These are phyloP conservation scores for Pistacia vera DNA, from an alignment of 345 rosid species.

Conservation along the genomic window DNA sequence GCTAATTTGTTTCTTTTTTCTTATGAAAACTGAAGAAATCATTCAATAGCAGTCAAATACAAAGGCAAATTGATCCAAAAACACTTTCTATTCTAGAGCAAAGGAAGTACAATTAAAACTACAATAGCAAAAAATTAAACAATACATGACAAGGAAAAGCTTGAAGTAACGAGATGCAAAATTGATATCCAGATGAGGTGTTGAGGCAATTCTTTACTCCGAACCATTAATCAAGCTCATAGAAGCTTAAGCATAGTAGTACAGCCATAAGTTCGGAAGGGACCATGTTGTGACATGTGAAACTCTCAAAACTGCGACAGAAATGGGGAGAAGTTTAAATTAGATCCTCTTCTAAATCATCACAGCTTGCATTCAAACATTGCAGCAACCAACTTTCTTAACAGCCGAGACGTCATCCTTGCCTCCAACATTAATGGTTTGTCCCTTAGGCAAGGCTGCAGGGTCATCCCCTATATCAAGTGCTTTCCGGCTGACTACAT, in stretches of 20 bases:
- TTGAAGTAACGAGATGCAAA: not conserved
- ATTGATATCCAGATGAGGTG: not conserved
- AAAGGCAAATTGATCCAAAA: constrained; percentile 3
- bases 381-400: constrained; percentile 75
- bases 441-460: constrained; percentile 69
- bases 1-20: not conserved
- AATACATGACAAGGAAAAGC: not conserved
- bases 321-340: not conserved
- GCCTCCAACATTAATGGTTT: constrained; percentile 60
- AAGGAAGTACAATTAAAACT: constrained; percentile 15
- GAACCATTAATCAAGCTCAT: constrained; percentile 1
- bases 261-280: not conserved
- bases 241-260: not conserved
- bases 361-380: constrained; percentile 28
- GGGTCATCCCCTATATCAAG: constrained; percentile 66
- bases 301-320: not conserved
- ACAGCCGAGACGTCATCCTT: constrained; percentile 79
- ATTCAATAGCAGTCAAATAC: constrained; percentile 1
- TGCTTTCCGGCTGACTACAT: constrained; percentile 70
- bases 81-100: not conserved
- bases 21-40: not conserved
- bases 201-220: not conserved
- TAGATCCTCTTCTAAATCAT: not conserved
- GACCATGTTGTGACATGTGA: not conserved
- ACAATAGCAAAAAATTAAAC: not conserved